Evolutionary conservation across 495 filamentous ascomycete species (phyloP), one percentile per base, ranked within the genome.

Genomic region (Hyaloscypha bicolor): DNA sequence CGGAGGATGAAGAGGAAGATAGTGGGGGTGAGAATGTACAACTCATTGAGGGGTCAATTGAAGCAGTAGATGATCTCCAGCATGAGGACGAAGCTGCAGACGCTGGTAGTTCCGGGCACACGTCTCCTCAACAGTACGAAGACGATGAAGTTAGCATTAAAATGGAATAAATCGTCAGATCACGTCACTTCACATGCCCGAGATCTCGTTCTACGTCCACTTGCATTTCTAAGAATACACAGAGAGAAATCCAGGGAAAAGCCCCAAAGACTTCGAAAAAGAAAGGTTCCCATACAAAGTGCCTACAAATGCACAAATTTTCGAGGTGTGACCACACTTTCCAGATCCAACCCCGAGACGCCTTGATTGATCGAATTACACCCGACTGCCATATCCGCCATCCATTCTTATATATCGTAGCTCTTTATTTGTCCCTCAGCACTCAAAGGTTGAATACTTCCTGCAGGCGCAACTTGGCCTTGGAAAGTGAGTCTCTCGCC

Each of bases 401-500:
- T 59, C 55, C 25, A 42, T 14, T 29, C 63, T 69, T 55, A 71
- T 25, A 73, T 71, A 33, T 74, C 72, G 55, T 70, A 74, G 52
- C 57, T 72, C 64, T 75, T 75, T 55, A 71, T 64, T 53, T 64
- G 52, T 16, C 86, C 88, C 39, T 90, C 86, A 19, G 83, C 82
- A 69, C 89, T 91, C 70, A 91, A 77, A 2, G 90, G 92, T 71
- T 90, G 85, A 56, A 88, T 82, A 42, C 79, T 80, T 30, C 80
- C 78, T 9, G 80, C 76, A 22, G 71, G 69, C 6, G 81, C 64
- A 45, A 82, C 75, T 25, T 81, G 79, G 53, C 73, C 68, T 63
- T 87, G 81, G 77, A 92, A 92, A 66, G 82, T 86, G 75, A 90
- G 81, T 62, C 83, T 85, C 66, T 87, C 88, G 0, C 80, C 77